A percentile compares a stretch with the other conserved stretches of the same genome.
Conservation (phyloP, 768 basidiomycete species). For the Bullera alba region DNA sequence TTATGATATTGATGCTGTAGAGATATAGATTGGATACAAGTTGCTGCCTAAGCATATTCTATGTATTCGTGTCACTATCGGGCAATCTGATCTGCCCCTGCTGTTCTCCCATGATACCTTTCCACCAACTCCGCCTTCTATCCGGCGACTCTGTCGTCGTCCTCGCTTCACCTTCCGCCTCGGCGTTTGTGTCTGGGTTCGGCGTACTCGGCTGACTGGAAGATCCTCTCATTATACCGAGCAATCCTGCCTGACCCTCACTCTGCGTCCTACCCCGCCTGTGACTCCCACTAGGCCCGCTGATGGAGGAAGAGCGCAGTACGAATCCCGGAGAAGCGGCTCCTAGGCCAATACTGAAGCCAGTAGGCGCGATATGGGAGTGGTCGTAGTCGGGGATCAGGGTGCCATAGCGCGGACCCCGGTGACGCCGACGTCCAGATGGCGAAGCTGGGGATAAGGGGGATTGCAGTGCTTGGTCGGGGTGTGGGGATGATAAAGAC, state of each 20-base stretch:
- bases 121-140: no score
- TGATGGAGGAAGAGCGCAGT: slow-evolving; percentile 16
- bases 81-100: no score
- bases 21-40: no score
- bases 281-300: slow-evolving; percentile 4
- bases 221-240: slow-evolving; percentile 18
- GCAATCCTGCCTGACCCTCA: slow-evolving; percentile 21
- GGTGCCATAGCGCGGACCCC: slow-evolving; percentile 33
- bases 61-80: no score
- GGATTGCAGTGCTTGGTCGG: no score
- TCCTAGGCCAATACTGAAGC: slow-evolving; percentile 45
- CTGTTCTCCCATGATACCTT: no score
- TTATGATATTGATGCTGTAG: no score
- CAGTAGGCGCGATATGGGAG: slow-evolving; percentile 32
- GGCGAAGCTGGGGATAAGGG: slow-evolving; percentile 15
- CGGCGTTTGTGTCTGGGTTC: no score
- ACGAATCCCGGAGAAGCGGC: slow-evolving; percentile 46
- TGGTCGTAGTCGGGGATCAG: slow-evolving; percentile 39
- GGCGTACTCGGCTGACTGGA: not conserved
- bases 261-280: slow-evolving; percentile 20
- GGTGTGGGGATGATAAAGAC: slow-evolving; percentile 5
- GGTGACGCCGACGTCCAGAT: not conserved
- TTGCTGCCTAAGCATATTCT: no score
- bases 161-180: no score
- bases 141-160: no score